phyloP scores from a whole-genome alignment of 2,329 filamentous ascomycete genomes.

The Rhytidhysteron rufulum region DNA sequence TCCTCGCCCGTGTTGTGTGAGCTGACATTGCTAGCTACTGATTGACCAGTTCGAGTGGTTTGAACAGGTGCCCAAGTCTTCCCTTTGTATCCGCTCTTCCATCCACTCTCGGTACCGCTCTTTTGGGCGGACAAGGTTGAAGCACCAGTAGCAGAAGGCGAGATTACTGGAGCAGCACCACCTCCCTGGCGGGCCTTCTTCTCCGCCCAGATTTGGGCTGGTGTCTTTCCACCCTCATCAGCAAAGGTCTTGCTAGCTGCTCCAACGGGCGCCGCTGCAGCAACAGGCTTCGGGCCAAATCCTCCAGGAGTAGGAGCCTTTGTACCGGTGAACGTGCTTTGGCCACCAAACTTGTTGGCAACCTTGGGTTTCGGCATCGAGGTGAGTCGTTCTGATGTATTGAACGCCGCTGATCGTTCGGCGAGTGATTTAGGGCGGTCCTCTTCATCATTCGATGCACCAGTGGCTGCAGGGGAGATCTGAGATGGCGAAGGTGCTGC shows the following conservation, averaged over 20 bases:
- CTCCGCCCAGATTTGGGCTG: constrained; percentile 95
- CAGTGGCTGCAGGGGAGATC: constrained; percentile 43
- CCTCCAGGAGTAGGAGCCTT: constrained; percentile 78
- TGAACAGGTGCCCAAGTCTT: constrained; percentile 88
- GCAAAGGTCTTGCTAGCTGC: constrained; percentile 89
- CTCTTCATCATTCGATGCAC: constrained; percentile 42
- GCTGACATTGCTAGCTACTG: constrained; percentile 48
- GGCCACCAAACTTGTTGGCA: constrained; percentile 77
- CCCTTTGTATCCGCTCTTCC: constrained; percentile 88
- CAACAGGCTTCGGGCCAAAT: constrained; percentile 59
- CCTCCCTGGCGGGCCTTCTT: constrained; percentile 82
- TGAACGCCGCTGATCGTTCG: constrained; percentile 75
- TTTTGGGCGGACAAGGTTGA: constrained; percentile 52
- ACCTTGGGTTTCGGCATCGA: constrained; percentile 92
- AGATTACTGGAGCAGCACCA: constrained; percentile 50
- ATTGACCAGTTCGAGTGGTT: constrained; percentile 66
- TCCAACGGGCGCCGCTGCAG: constrained; percentile 64
- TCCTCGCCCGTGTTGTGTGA: constrained; percentile 63
- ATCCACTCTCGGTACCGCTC: constrained; percentile 67
- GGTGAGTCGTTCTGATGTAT: constrained; percentile 74
- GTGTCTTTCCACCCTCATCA: constrained; percentile 91
- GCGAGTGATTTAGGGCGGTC: constrained; percentile 61
- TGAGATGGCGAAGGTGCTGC: constrained; percentile 30
- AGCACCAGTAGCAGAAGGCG: constrained; percentile 37
- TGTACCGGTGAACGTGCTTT: constrained; percentile 74